Evolutionary conservation across 306 rosid genomes (phyloP).

Genomic region (Albizia julibrissin): DNA sequence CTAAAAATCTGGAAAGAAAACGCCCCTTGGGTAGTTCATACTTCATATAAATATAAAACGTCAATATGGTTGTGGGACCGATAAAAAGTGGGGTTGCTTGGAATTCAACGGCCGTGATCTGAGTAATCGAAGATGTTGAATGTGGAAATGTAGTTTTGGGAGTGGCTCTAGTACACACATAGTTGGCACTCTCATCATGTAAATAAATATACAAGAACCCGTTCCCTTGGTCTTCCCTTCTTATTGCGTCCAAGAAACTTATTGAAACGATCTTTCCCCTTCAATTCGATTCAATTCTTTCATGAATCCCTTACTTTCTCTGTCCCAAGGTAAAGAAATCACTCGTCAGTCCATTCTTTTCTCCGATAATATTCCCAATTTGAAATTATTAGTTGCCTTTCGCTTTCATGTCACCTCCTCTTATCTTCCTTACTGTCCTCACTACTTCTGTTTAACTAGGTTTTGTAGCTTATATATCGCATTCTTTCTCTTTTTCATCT

Average conservation of each 20-base stretch:
- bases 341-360: background rate
- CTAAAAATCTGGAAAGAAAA: background rate
- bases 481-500: background rate
- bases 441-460: background rate
- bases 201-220: slow-evolving; percentile 1
- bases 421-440: background rate
- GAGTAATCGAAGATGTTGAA: background rate
- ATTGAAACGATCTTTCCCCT: slow-evolving; percentile 16
- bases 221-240: background rate
- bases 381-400: background rate
- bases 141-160: background rate
- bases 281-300: slow-evolving; percentile 20
- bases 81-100: background rate
- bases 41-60: background rate
- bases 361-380: background rate
- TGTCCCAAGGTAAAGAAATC: background rate
- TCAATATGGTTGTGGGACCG: background rate
- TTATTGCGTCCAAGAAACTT: background rate
- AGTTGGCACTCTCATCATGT: background rate
- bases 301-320: slow-evolving; percentile 10
- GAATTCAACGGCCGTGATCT: background rate
- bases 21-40: background rate
- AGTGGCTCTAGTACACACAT: slow-evolving; percentile 11
- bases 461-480: background rate
- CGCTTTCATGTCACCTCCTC: background rate